A percentile compares a stretch with the other conserved stretches of the same genome.
Evolutionary conservation across 2,329 filamentous ascomycete species (phyloP).

Genomic region (Teratosphaeria destructans): DNA sequence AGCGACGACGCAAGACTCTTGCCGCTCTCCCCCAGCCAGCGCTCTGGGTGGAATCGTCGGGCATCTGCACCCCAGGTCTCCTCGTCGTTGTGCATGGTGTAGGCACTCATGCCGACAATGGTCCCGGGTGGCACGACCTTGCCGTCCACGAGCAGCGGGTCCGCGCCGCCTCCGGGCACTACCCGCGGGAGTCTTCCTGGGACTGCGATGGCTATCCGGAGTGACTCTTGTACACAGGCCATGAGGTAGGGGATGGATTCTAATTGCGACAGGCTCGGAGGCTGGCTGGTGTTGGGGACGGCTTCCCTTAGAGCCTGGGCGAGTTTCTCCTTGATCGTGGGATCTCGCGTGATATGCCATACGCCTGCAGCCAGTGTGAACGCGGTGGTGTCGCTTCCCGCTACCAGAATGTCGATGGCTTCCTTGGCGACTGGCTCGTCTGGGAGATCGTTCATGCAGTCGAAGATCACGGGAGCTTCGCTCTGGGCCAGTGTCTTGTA

Average conservation of each 20-base stretch:
- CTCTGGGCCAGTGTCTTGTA: background rate
- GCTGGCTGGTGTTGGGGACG: slow-evolving; percentile 26
- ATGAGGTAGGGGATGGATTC: slow-evolving; percentile 26
- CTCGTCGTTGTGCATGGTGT: slow-evolving; percentile 19
- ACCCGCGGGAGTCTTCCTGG: slow-evolving; percentile 5
- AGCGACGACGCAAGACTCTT: background rate
- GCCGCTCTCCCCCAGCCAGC: slow-evolving; percentile 14
- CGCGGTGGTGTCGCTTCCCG: slow-evolving; percentile 1
- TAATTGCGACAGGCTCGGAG: slow-evolving; percentile 22
- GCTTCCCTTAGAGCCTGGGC: background rate
- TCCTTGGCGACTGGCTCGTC: background rate
- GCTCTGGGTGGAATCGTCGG: slow-evolving; percentile 3
- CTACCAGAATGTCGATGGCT: background rate
- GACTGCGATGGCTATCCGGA: slow-evolving; percentile 1
- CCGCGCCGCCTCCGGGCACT: background rate
- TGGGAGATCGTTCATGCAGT: background rate
- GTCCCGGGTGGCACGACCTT: slow-evolving; percentile 2
- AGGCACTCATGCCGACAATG: slow-evolving; percentile 19
- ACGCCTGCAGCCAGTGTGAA: background rate
- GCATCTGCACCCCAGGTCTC: background rate
- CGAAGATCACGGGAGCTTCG: background rate
- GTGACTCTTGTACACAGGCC: slow-evolving; percentile 25
- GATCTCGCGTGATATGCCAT: background rate
- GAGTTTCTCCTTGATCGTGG: background rate
- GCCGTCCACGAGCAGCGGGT: background rate